These are phyloP conservation scores for Dendrocalamus latiflorus DNA, from an alignment of 202 grass and related monocot species.

Conservation along the genomic window DNA sequence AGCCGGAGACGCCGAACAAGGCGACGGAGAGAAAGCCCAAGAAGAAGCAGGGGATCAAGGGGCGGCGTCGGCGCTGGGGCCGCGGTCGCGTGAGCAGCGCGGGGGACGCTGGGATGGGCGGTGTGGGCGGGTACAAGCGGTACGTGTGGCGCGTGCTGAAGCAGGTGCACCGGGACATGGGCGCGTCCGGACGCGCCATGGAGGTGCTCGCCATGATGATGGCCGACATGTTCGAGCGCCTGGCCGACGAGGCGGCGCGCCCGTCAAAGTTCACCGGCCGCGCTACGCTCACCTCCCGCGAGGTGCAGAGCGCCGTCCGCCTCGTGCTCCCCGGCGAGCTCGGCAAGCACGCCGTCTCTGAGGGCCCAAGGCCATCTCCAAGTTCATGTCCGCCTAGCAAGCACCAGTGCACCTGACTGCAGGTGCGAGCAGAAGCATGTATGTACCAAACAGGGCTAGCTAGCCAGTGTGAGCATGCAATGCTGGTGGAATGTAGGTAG, in stretches of 20 bases:
- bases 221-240: constrained; percentile 61
- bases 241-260: constrained; percentile 60
- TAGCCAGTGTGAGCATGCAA: too few species aligned
- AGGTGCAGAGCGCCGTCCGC: constrained; percentile 53
- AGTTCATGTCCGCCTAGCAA: constrained; percentile 35
- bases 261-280: constrained; percentile 23
- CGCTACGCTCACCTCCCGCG: constrained; percentile 50
- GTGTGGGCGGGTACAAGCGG: constrained; percentile 64
- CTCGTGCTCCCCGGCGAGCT: constrained; percentile 59
- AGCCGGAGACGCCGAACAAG: background rate
- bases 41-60: background rate
- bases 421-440: too few species aligned
- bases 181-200: constrained; percentile 55
- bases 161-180: constrained; percentile 80
- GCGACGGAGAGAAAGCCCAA: background rate
- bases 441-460: too few species aligned
- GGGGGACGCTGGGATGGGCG: constrained; percentile 27
- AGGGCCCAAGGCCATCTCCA: constrained; percentile 59
- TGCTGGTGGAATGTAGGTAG: too few species aligned
- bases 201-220: constrained; percentile 72
- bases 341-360: constrained; percentile 52
- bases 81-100: background rate
- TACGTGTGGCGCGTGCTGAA: constrained; percentile 86
- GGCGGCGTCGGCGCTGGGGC: too few species aligned
- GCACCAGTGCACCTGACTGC: too few species aligned